phyloP scores from a whole-genome alignment of 1,284 basidiomycete genomes.

The Apiotrichum mycotoxinovorans region DNA sequence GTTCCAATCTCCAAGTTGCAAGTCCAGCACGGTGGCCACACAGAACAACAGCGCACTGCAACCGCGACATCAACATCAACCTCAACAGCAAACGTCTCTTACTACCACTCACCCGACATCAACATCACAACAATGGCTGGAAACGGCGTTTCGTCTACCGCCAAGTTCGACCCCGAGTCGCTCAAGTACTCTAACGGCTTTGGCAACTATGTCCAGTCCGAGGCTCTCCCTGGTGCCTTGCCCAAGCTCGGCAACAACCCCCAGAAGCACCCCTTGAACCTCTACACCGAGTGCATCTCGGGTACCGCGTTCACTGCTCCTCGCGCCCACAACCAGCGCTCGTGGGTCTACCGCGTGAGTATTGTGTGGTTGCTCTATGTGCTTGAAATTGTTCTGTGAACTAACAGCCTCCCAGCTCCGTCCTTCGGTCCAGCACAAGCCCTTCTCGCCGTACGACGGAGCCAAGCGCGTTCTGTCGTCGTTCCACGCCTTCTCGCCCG shows the following conservation, averaged over 20 bases:
- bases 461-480: conserved; percentile 6
- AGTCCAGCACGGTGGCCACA: too few species aligned
- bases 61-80: too few species aligned
- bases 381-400: neutral
- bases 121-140: neutral
- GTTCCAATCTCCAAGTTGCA: too few species aligned
- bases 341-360: conserved; percentile 42
- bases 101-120: too few species aligned
- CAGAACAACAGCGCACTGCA: too few species aligned
- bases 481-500: conserved; percentile 8
- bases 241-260: conserved; percentile 60
- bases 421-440: conserved; percentile 62
- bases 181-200: conserved; percentile 15
- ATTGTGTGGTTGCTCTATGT: too few species aligned
- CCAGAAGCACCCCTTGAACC: conserved; percentile 60
- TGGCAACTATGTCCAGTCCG: conserved; percentile 15
- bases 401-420: conserved; percentile 32
- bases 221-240: conserved; percentile 41
- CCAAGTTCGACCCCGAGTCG: conserved; percentile 5
- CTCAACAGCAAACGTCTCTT: too few species aligned
- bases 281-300: conserved; percentile 60
- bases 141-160: neutral
- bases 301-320: conserved; percentile 62
- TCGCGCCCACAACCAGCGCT: conserved; percentile 54
- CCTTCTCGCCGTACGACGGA: conserved; percentile 13